Base-by-base conservation (phyloP, 176 grass and related monocot species). In the Carex cristatella region DNA sequence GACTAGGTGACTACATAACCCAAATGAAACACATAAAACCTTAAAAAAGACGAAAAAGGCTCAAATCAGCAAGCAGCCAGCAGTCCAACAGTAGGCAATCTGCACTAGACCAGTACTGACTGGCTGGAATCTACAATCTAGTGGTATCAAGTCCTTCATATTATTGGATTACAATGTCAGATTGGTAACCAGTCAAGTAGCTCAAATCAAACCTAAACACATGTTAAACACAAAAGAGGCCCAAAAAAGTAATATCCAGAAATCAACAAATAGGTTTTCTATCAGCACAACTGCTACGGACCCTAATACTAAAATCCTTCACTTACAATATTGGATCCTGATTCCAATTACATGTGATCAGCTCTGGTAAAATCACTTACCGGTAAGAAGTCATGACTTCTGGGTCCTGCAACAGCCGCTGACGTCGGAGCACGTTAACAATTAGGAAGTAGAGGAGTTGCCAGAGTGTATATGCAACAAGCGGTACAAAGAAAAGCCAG, bases 321-420 rank as follows among this genome's bases (percentile, higher is more conserved):
- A 53, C 23, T 31, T 56, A 56, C 49, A 32, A 55, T 28, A 56
- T 75, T 6, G 10, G 4, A 28, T 53, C 12, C 11, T 5, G 11
- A 76, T 14, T 15, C 44, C 23, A 51, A 10, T 74, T 76, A 53
- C 1, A 7, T 30, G 12, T 55, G 3, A 11, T 15, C 49, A 77
- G 7, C 5, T 12, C 48, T 11, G 27, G 12, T 19, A 81, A 81
- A 27, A n/a, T 81, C 7, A 40, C 79, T 42, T 19, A 81, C 79
- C 79, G 55, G 33, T 98, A 98, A 77, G 96, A 98, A 81, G 96
- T 98, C 96, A 98, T 98, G 81, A 98, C 93, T 90, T 98, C 96
- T 40, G 96, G 96, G 57, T 98, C 96, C 55, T 35, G 92, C 81
- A 98, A 85, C 38, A 98, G 81, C 60, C 96, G 88, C 61, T 98